Percentiles rank a stretch among this genome's conserved stretches.
Conservation (phyloP, 164 flowering plant species). For the Umbellularia californica region DNA sequence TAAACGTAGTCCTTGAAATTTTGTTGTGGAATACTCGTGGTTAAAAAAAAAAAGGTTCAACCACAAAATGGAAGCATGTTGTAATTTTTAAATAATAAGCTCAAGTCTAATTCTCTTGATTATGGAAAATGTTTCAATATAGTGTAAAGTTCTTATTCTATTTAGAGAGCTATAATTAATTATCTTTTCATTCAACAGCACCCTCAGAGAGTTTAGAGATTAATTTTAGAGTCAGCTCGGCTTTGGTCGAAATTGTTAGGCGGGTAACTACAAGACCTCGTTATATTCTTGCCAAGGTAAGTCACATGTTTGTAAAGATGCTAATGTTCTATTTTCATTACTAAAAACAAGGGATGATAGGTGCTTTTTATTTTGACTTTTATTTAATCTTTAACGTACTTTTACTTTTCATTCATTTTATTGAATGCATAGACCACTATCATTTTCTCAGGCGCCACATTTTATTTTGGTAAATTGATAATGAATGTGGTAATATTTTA, state of each 20-base stretch:
- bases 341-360: no score
- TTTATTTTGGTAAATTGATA: no score
- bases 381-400: background rate
- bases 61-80: background rate
- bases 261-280: conserved; percentile 74
- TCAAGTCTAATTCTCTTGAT: background rate
- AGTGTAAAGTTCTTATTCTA: background rate
- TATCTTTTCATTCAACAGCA: conserved; percentile 42
- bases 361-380: no score
- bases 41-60: background rate
- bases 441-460: background rate
- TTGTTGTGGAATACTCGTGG: background rate
- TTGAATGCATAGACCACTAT: background rate
- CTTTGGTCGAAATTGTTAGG: conserved; percentile 86
- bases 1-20: background rate
- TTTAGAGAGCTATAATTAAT: background rate
- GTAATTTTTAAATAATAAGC: background rate
- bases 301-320: background rate
- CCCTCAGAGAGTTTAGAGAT: conserved; percentile 90
- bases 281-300: conserved; percentile 97
- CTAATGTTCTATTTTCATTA: no score
- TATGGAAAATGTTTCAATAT: background rate
- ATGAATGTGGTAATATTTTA: no score
- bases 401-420: background rate
- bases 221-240: conserved; percentile 94